Evolutionary conservation across 2,329 filamentous ascomycete genomes (phyloP).

Genomic region (Calonectria multiphialidica): DNA sequence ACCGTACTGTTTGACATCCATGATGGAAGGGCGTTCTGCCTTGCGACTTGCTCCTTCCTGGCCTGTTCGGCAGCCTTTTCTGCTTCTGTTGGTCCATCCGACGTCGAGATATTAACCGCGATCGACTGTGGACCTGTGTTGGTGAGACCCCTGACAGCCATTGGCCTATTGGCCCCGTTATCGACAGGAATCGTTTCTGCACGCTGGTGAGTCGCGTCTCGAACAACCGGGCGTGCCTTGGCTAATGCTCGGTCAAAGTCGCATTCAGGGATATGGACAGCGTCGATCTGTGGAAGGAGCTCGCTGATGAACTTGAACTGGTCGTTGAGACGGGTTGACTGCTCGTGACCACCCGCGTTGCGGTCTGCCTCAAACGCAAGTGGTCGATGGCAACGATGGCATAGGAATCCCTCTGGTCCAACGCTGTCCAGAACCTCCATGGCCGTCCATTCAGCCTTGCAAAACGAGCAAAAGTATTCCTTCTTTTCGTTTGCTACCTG

Average conservation of each 20-base stretch:
- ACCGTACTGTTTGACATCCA: constrained; percentile 82
- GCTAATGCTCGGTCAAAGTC: constrained; percentile 78
- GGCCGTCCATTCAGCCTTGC: constrained; percentile 87
- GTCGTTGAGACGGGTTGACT: constrained; percentile 80
- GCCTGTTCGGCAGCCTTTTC: constrained; percentile 74
- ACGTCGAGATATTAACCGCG: constrained; percentile 76
- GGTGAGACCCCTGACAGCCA: constrained; percentile 76
- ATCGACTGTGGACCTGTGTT: constrained; percentile 78
- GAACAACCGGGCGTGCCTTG: constrained; percentile 72
- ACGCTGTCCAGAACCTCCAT: constrained; percentile 88
- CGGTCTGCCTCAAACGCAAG: constrained; percentile 76
- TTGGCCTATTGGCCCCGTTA: constrained; percentile 65
- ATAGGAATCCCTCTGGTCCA: constrained; percentile 80
- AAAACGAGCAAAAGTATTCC: constrained; percentile 87
- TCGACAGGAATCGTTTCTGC: constrained; percentile 71
- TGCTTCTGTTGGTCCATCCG: constrained; percentile 74
- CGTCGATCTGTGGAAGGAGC: constrained; percentile 81
- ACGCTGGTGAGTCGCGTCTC: constrained; percentile 76
- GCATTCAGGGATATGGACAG: constrained; percentile 79
- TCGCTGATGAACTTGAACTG: constrained; percentile 85
- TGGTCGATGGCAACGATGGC: constrained; percentile 79
- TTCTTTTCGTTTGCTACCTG: constrained; percentile 88
- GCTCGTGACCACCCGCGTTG: constrained; percentile 77
- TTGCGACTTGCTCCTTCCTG: constrained; percentile 74
- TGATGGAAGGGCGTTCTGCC: constrained; percentile 76